Evolutionary conservation across 768 basidiomycete genomes (phyloP).

Genomic region (Kwoniella dejecticola): DNA sequence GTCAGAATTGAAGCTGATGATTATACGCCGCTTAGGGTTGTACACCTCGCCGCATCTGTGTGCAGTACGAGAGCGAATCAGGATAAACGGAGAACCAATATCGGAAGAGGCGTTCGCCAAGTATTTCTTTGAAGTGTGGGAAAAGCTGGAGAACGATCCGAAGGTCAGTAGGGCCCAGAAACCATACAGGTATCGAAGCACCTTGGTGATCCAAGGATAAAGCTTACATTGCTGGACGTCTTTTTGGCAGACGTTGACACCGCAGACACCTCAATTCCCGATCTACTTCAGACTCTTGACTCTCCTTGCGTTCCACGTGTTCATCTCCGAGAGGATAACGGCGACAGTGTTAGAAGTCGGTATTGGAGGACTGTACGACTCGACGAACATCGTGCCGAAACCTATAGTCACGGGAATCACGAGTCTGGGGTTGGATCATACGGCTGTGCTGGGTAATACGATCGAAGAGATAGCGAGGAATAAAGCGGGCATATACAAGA

Average conservation of each 20-base stretch:
- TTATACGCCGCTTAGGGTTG: slow-evolving; percentile 64
- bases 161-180: slow-evolving; percentile 64
- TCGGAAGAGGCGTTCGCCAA: slow-evolving; percentile 84
- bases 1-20: neutral
- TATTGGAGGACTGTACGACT: slow-evolving; percentile 89
- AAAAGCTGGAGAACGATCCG: slow-evolving; percentile 68
- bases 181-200: too few species aligned
- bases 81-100: slow-evolving; percentile 85
- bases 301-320: slow-evolving; percentile 86
- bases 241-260: slow-evolving; percentile 34
- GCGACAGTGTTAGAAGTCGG: slow-evolving; percentile 95
- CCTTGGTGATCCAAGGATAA: too few species aligned
- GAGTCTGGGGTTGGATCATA: slow-evolving; percentile 89
- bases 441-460: slow-evolving; percentile 81
- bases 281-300: slow-evolving; percentile 93
- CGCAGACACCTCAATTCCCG: slow-evolving; percentile 69
- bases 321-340: slow-evolving; percentile 70
- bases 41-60: slow-evolving; percentile 97
- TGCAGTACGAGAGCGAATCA: slow-evolving; percentile 91
- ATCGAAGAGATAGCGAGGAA: slow-evolving; percentile 87
- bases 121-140: slow-evolving; percentile 97
- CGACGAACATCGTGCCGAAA: slow-evolving; percentile 89
- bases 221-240: neutral
- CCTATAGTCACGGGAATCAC: slow-evolving; percentile 90
- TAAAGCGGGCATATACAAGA: slow-evolving; percentile 95